phyloP scores from a whole-genome alignment of 192 early-diverging fungal species.

The Rhizophagus prolifer region DNA sequence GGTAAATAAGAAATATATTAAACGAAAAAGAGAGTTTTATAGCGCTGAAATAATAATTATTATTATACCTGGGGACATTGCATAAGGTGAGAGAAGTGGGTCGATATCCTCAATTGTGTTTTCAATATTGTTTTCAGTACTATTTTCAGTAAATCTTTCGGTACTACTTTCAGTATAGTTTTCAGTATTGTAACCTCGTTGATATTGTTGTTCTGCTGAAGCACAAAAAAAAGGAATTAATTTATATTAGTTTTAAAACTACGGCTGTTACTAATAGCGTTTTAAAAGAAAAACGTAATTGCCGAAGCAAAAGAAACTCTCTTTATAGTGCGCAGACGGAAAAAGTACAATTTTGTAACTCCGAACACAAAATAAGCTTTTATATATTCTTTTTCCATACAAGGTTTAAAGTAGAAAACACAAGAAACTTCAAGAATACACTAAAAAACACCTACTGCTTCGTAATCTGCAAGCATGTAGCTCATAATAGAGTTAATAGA shows the following conservation, averaged over 20 bases:
- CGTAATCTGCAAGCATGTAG: neutral
- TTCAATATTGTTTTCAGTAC: neutral
- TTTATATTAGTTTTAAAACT: neutral
- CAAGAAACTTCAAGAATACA: neutral
- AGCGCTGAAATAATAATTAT: neutral
- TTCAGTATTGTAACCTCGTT: neutral
- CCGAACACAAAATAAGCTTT: neutral
- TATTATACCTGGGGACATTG: slow-evolving; percentile 27
- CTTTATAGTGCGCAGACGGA: neutral
- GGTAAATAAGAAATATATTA: neutral
- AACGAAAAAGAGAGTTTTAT: neutral
- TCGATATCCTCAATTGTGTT: slow-evolving; percentile 1
- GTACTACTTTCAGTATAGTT: neutral
- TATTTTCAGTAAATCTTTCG: no score
- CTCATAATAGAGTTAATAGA: slow-evolving; percentile 15
- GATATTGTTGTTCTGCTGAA: neutral
- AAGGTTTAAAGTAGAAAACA: neutral
- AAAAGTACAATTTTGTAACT: neutral
- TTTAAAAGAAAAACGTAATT: no score
- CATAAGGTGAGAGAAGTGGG: slow-evolving; percentile 18
- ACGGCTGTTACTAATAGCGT: neutral
- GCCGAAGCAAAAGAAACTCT: neutral
- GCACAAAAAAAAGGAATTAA: neutral
- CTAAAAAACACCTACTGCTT: neutral
- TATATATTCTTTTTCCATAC: neutral